Base-by-base conservation (phyloP, 1,284 basidiomycete species). In the Boletus semigastroideus region DNA sequence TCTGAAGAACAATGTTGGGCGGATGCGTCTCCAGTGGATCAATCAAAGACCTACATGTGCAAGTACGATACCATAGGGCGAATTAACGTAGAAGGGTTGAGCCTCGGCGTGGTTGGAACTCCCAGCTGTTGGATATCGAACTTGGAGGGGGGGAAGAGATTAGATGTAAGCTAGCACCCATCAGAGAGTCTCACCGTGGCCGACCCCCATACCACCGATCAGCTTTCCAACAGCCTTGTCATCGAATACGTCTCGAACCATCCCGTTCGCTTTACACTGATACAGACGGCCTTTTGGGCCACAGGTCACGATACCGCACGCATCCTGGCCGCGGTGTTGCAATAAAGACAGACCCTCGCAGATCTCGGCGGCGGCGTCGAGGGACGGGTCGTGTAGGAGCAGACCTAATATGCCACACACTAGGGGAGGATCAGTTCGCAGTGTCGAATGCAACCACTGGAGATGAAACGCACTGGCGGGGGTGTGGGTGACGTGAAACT, bases 31-130 rank as follows among this genome's bases (percentile, higher is more conserved):
- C 22, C 10, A 38, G 17, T 3, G 25, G 22, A 27, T 19, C 46
- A 34, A 31, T 14, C 48, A 13, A 16, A 49, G 20, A 48, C 90
- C 61, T 67, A 94, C 94, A 79, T 99, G 97, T 31, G 93, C 96
- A 69, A 99, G 92, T 54, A 95, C 93, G 67, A 99, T 98, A 52
- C 97, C 97, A 69, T 97, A 98, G 10, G 97, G 97, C 19, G 94
- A 96, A 77, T 99, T 99, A 64, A 99, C 97, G 72, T 99, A 99
- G 81, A 99, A 99, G 2, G 97, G 97, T 69, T 99, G 97, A 5
- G 97, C 95, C 72, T 99, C 97, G n/a, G 95, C 89, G 63, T 98
- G 90, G 53, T 94, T 92, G 50, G 94, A 97, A 66, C 92, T 94
- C 49, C 97, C 97, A 48, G 97, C 97, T 56, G 97, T 99, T 25